Base-by-base conservation (phyloP, 192 early-diverging fungal genomes). In the Spinellus fusiger region DNA sequence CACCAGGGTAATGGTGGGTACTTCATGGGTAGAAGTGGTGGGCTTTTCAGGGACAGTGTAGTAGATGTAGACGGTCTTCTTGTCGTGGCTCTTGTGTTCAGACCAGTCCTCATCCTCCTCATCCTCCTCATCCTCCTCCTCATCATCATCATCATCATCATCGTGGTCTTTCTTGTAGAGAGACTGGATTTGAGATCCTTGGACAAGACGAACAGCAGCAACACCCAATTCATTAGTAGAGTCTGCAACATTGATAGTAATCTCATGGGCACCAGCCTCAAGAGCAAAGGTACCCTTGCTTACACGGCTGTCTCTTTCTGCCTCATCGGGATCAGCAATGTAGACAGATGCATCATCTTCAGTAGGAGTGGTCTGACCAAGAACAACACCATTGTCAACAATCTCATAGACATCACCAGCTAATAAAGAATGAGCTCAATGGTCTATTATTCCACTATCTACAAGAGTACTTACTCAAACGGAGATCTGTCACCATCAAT, bases 361-460 rank as follows among this genome's bases (percentile, higher is more conserved):
- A 7, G 22, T 15, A 46, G 40, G 10, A 5, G 34, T 28, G n/a
- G 56, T 58, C 26, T 18, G 20, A 22, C 56, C 56, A 58, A 58
- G 35, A 15, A n/a, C 20, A 6, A 26, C 38, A 48, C 56, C 56
- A 16, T 47, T 58, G 18, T 58, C 56, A 5, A 58, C 5, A 16
- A 58, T 5, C 26, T 58, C 56, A 29, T n/a, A 58, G 20, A 29
- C 25, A 48, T 58, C 40, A 58, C 56, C 56, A 29, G 38, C 56
- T 58, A 46, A 13, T 35, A 20, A 29, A 44, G 0, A 16, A 40
- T 18, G 38, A 32, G 13, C 4, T 44, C 16, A 3, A 4, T 31
- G 13, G 3, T 32, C 38, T 37, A 3, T 1, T 12, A 15, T 26
- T 32, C 31, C 12, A n/a, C 35, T 55, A 22, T 7, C 20, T 44